phyloP scores from a whole-genome alignment of 768 basidiomycete genomes.

The Cantharellus anzutake region DNA sequence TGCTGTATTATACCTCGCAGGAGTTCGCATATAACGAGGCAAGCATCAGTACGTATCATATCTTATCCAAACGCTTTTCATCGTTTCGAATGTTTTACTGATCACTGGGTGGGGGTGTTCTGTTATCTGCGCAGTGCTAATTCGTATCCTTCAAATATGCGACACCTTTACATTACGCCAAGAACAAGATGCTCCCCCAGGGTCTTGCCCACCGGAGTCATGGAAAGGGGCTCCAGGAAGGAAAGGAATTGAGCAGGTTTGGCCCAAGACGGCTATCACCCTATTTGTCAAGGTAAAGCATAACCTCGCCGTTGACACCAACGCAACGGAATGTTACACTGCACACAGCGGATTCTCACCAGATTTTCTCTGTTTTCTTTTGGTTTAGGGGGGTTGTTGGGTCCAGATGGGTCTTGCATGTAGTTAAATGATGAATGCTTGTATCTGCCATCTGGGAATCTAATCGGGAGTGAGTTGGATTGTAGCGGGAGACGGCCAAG shows the following conservation, averaged over 20 bases:
- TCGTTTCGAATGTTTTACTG: background rate
- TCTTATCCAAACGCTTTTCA: background rate
- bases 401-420: too few relatives aligned
- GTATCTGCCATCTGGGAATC: too few relatives aligned
- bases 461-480: too few relatives aligned
- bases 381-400: too few relatives aligned
- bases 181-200: slow-evolving; percentile 2
- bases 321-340: too few relatives aligned
- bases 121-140: too few relatives aligned
- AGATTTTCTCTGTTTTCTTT: too few relatives aligned
- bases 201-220: background rate
- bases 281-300: slow-evolving; percentile 1
- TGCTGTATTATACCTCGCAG: background rate
- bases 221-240: slow-evolving; percentile 6
- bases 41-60: background rate
- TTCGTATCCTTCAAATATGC: slow-evolving; percentile 6
- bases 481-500: too few relatives aligned
- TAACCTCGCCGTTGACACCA: too few relatives aligned
- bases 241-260: background rate
- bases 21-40: slow-evolving; percentile 1
- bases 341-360: too few relatives aligned
- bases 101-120: background rate
- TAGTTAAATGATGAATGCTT: too few relatives aligned
- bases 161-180: background rate
- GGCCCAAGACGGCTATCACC: background rate